These are phyloP conservation scores for Chalara sp. DNA, from an alignment of 2,329 filamentous ascomycete species.

Conservation along the genomic window DNA sequence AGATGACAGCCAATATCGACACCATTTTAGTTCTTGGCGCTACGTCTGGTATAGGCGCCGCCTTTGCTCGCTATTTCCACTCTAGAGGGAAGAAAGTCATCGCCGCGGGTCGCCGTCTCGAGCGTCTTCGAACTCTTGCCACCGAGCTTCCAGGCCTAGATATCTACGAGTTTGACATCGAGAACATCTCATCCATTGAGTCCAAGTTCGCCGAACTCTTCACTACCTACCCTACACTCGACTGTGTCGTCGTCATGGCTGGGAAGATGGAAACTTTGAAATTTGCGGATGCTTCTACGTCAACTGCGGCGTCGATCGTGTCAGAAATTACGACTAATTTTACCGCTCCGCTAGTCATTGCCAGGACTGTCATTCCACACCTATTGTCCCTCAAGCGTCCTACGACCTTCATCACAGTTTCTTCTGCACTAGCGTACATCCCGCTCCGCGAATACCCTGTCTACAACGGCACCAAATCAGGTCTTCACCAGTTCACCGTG, in stretches of 20 bases:
- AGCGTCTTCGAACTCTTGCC: conserved; percentile 17
- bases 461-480: conserved; percentile 29
- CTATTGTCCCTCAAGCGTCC: conserved; percentile 15
- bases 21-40: conserved; percentile 28
- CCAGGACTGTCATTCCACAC: conserved; percentile 23
- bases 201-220: conserved; percentile 9
- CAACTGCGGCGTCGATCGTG: conserved; percentile 7
- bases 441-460: conserved; percentile 25
- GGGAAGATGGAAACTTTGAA: conserved; percentile 22
- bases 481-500: conserved; percentile 24
- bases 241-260: conserved; percentile 28
- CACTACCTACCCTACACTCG: conserved; percentile 21
- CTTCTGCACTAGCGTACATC: conserved; percentile 24
- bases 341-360: conserved; percentile 24
- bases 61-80: conserved; percentile 14
- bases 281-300: conserved; percentile 18
- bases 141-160: conserved; percentile 24
- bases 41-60: conserved; percentile 16
- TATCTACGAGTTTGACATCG: conserved; percentile 18
- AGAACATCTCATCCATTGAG: conserved; percentile 8
- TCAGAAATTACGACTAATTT: conserved; percentile 19
- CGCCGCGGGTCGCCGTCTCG: conserved; percentile 15
- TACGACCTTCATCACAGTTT: conserved; percentile 24
- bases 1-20: conserved; percentile 19
- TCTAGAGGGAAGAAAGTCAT: conserved; percentile 14